phyloP scores from a whole-genome alignment of 2,329 filamentous ascomycete genomes.

The Hypoxylon sp. region DNA sequence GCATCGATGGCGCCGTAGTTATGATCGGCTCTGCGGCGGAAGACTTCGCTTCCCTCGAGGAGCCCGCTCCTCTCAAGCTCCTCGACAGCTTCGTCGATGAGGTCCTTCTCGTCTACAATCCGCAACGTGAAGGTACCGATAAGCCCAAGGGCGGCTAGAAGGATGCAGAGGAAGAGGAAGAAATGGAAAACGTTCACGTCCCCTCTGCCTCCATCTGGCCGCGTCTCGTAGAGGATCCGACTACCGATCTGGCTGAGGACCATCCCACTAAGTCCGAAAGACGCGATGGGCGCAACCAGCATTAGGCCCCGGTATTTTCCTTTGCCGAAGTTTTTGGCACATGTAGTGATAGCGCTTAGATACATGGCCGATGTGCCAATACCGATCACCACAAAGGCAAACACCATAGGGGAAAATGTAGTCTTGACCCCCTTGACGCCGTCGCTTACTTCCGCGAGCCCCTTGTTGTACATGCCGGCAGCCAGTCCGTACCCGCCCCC shows the following conservation, averaged over 20 bases:
- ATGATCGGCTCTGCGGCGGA: constrained; percentile 62
- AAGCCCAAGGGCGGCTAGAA: constrained; percentile 75
- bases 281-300: constrained; percentile 87
- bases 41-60: constrained; percentile 77
- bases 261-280: constrained; percentile 93
- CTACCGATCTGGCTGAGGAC: constrained; percentile 92
- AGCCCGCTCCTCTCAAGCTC: constrained; percentile 90
- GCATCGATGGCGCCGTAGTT: constrained; percentile 69
- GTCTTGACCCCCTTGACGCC: constrained; percentile 58
- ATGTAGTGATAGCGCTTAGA: constrained; percentile 88
- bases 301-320: constrained; percentile 88
- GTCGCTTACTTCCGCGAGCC: constrained; percentile 47
- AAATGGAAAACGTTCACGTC: constrained; percentile 81
- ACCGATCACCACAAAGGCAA: constrained; percentile 84
- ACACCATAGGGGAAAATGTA: constrained; percentile 83
- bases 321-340: constrained; percentile 96
- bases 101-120: constrained; percentile 82
- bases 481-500: constrained; percentile 84
- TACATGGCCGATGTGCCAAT: constrained; percentile 90
- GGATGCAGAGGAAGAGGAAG: constrained; percentile 81
- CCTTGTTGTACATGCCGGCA: constrained; percentile 73
- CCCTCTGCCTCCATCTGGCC: constrained; percentile 67
- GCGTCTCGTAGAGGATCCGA: constrained; percentile 74
- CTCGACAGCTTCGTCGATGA: constrained; percentile 90
- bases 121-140: constrained; percentile 77